Evolutionary conservation across 1,284 basidiomycete genomes (phyloP), one percentile per base, ranked within the genome.

Genomic region (Cutaneotrichosporon sp.): DNA sequence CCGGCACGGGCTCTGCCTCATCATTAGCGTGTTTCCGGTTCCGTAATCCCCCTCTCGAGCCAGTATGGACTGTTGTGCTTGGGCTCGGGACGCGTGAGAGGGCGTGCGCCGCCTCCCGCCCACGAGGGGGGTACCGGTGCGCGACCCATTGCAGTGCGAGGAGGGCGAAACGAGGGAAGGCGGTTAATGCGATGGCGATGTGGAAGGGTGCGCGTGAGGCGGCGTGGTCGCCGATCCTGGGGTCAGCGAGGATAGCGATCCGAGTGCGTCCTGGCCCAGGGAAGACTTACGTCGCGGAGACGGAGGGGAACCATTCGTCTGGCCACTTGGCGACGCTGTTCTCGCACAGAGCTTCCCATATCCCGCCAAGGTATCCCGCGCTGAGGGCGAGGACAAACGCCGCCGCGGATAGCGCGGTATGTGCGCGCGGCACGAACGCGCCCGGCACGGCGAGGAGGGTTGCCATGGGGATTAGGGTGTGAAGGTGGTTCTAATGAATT

Each of bases 271-370:
- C 26, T 26, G 26, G 26, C 26, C 26, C 26, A 26, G 26, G 26
- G 9, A 5, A n/a, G 10, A 84, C 89, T 74, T 76, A 91, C 89
- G 92, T 92, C 10, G 93, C 91, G 32, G 92, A 95, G 4, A 97
- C 93, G 4, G 90, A 92, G 7, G 92, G 93, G 74, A 91, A 93
- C 90, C 90, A 96, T 76, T 96, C 93, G 47, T 93, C 81, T 0
- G 93, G 93, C 76, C 90, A 96, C 22, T 87, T 72, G 40, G 80
- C 73, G 0, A 96, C 86, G 16, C 85, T 86, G 75, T 97, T 97
- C 83, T 91, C 92, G 60, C 95, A 92, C 40, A 97, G 88, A 75
- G 90, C 90, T 72, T 87, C 86, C 82, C 90, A 97, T 74, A 96
- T 90, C 13, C 91, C 83, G 3, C 84, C 58, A 1, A 64, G 76